Base-by-base conservation (phyloP, 2,329 filamentous ascomycete genomes). In the Diaporthe ampelina region DNA sequence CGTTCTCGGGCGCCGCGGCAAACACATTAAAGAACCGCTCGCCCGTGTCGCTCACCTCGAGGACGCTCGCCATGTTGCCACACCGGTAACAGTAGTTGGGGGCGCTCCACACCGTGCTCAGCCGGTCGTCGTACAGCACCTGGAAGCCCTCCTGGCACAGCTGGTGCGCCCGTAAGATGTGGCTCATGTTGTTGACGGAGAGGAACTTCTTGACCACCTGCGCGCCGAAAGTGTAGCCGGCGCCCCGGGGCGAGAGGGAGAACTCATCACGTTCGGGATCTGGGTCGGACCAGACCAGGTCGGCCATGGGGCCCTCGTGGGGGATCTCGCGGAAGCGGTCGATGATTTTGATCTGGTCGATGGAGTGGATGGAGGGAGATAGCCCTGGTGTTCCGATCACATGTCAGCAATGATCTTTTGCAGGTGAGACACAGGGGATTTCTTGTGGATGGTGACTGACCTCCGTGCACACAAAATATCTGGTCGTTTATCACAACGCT, bases 281-380 rank as follows among this genome's bases (percentile, higher is more conserved):
- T 0, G 97, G 97, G 82, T 99, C 97, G 26, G 95, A 98, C 97
- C 97, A 99, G 43, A 99, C 97, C 7, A 99, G 87, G 83, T 99
- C 97, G n/a, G 97, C 97, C 97, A 99, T 99, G 45, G 97, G 97
- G 0, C 97, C 97, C 85, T 99, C 97, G 85, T 99, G 97, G 7
- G 97, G 97, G 75, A 99, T 99, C 82, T 99, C 97, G 78, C 97
- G 93, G 87, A 98, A 99, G 59, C 97, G 94, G 85, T 99, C 97
- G 82, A 99, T 98, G 83, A 99, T 97, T 84, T 99, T 98, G 85
- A 99, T 98, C 85, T 99, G 97, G 83, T 99, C 97, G 82, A 99
- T 98, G 58, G 94, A 97, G 85, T 99, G 97, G 82, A 99, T 98
- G 40, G 94, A 95, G 1, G 94, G 94, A 0, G 94, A 95, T 26